These are phyloP conservation scores for Boletus hoseneyae DNA, from an alignment of 1,284 basidiomycete species.

Conservation along the genomic window DNA sequence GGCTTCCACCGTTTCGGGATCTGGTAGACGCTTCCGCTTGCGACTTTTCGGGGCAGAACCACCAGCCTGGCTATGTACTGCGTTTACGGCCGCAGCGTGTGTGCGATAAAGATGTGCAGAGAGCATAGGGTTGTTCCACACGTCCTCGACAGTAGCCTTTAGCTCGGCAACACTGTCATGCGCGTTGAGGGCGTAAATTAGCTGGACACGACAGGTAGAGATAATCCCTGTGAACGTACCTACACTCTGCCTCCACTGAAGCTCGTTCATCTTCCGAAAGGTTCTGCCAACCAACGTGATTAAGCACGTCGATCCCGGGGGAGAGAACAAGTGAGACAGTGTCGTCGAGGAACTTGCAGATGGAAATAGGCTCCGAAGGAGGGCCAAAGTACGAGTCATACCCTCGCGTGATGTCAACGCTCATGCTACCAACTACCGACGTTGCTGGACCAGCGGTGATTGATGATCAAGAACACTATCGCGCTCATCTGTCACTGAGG, in stretches of 20 bases:
- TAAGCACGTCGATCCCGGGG: conserved; percentile 11
- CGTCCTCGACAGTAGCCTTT: conserved; percentile 40
- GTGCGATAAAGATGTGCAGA: conserved; percentile 53
- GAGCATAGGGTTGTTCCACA: conserved; percentile 54
- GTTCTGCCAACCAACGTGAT: conserved; percentile 24
- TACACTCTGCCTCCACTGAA: conserved; percentile 40
- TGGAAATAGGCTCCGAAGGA: conserved; percentile 46
- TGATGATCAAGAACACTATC: no score
- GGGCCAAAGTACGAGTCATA: conserved; percentile 47
- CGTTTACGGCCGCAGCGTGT: conserved; percentile 48
- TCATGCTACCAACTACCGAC: conserved; percentile 16
- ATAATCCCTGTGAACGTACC: conserved; percentile 30
- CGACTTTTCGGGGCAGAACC: conserved; percentile 38
- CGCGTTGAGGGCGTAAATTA: background rate
- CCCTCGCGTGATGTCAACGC: conserved; percentile 24
- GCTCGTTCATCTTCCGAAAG: conserved; percentile 28
- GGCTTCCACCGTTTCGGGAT: conserved; percentile 31
- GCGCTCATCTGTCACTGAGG: no score
- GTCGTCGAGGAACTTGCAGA: conserved; percentile 42
- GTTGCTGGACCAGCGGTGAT: no score
- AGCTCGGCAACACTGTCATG: conserved; percentile 54
- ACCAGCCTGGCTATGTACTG: conserved; percentile 43
- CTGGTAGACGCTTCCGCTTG: conserved; percentile 42
- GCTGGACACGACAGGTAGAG: background rate
- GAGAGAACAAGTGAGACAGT: conserved; percentile 15